Percentiles rank a stretch among this genome's conserved stretches.
These are phyloP conservation scores for Datura wrightii DNA, from an alignment of 257 asterid genomes.

Conservation along the genomic window DNA sequence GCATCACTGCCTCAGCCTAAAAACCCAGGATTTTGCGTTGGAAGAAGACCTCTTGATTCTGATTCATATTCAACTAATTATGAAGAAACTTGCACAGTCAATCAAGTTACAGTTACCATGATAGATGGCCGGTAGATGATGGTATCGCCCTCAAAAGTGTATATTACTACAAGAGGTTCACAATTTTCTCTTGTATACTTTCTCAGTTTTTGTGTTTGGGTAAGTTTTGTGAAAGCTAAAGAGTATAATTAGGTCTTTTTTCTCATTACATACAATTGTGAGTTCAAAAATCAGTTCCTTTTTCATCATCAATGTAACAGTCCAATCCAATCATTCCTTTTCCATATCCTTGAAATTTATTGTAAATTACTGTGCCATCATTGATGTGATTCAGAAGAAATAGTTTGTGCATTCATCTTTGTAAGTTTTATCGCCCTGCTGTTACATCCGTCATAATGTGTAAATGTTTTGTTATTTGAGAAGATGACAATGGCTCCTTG, in stretches of 20 bases:
- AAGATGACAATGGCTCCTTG: neutral
- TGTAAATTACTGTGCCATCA: neutral
- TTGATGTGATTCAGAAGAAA: constrained; percentile 13
- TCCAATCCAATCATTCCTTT: neutral
- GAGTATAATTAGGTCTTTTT: constrained; percentile 4
- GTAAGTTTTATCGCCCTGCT: neutral
- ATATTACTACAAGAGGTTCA: constrained; percentile 29
- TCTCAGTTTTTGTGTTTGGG: neutral
- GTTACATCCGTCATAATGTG: neutral
- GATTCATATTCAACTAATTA: constrained; percentile 51
- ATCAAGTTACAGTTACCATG: constrained; percentile 63
- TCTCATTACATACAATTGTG: constrained; percentile 14
- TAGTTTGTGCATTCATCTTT: neutral
- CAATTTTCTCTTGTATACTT: constrained; percentile 19
- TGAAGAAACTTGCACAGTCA: constrained; percentile 62
- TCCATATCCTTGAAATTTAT: neutral
- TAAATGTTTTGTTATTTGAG: neutral
- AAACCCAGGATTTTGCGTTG: constrained; percentile 70
- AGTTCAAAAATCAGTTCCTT: neutral
- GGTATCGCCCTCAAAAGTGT: neutral
- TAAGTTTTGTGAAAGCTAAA: constrained; percentile 16
- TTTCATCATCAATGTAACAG: constrained; percentile 12
- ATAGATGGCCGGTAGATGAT: constrained; percentile 58
- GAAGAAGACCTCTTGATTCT: constrained; percentile 47
- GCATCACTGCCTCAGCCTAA: constrained; percentile 65